These are phyloP conservation scores for Podosphaera leucotricha DNA, from an alignment of 2,329 filamentous ascomycete species.

Conservation along the genomic window DNA sequence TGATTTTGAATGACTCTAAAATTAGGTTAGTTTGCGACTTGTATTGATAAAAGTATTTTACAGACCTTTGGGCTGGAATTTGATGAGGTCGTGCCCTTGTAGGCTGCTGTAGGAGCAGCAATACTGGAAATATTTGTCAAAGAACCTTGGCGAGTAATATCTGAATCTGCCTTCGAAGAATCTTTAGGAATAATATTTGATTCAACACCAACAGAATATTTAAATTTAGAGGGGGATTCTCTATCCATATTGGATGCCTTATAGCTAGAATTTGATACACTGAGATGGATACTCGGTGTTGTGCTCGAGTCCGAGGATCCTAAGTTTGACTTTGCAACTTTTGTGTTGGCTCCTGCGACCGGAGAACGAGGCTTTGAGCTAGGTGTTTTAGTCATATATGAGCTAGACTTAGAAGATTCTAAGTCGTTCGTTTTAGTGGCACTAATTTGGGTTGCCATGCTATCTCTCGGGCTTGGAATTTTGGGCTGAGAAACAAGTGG, in stretches of 20 bases:
- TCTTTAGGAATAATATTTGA: background rate
- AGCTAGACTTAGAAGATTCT: background rate
- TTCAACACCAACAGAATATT: background rate
- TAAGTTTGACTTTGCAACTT: background rate
- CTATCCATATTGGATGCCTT: background rate
- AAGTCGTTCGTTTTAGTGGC: background rate
- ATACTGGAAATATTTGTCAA: background rate
- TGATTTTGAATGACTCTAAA: background rate
- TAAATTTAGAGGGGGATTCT: background rate
- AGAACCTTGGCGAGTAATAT: background rate
- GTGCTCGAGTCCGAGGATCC: background rate
- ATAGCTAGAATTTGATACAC: background rate
- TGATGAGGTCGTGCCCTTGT: background rate
- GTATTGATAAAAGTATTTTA: background rate
- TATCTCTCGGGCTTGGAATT: background rate
- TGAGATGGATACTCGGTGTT: background rate
- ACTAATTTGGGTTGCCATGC: background rate
- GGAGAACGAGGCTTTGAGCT: background rate
- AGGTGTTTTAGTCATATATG: background rate
- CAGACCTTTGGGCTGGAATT: background rate
- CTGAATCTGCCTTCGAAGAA: background rate
- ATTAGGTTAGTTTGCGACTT: background rate
- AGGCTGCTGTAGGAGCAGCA: background rate
- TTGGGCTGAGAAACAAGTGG: background rate
- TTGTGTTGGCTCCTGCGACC: constrained; percentile 1